Conservation (phyloP, 2,329 filamentous ascomycete species). For the Penicillium sp. region DNA sequence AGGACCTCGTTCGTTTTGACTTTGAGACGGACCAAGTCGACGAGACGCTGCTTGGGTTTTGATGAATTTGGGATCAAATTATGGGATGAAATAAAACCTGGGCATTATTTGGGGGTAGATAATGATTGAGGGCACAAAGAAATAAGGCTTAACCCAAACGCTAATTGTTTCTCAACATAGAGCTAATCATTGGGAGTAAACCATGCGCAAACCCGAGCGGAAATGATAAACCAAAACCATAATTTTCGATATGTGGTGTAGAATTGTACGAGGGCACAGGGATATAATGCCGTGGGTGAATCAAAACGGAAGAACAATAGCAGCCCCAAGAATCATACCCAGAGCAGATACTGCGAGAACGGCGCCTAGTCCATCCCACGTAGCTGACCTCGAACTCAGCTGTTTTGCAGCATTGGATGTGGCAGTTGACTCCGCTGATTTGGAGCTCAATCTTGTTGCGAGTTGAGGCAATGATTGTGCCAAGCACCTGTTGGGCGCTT, state of each 20-base stretch:
- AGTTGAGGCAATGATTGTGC: no score
- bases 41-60: slow-evolving; percentile 26
- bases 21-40: slow-evolving; percentile 48
- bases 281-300: neutral
- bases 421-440: no score
- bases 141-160: no score
- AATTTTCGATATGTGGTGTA: neutral
- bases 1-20: slow-evolving; percentile 55
- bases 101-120: no score
- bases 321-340: neutral
- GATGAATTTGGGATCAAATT: neutral
- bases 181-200: no score
- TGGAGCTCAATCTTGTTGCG: no score
- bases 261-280: neutral
- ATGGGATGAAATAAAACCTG: neutral
- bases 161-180: no score
- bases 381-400: neutral
- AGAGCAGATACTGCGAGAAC: neutral
- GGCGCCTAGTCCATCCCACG: neutral
- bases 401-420: neutral
- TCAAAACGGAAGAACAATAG: neutral
- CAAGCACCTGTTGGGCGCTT: no score
- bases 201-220: no score
- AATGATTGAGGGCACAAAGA: no score
- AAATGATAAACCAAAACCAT: neutral